Base-by-base conservation (phyloP, 148 eudicot genomes). In the Fagopyrum tataricum region DNA sequence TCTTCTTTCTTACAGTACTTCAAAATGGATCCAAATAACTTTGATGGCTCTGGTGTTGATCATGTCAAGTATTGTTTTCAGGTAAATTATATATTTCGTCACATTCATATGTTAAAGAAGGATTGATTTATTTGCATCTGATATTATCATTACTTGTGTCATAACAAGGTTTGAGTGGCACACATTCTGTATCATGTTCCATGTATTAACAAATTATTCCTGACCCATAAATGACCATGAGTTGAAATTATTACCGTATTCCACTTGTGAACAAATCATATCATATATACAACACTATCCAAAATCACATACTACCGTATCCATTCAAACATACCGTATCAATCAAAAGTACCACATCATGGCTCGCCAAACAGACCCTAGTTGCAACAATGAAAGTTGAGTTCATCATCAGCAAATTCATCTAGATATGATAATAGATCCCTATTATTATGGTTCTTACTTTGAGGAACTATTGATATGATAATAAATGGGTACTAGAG, bases 31-130 rank as follows among this genome's bases (percentile, higher is more conserved):
- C 84, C 87, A 49, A 85, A 70, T 67, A 92, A 87, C 44, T 96
- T 83, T 72, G 91, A 90, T 53, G 53, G 61, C 82, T 83, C 83
- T 78, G 91, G 93, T 66, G 96, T 92, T 49, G 95, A 87, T 56
- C 99, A 96, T 80, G 87, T 90, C 74, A 84, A 82, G n/a, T 96
- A 92, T 78, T 96, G 99, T 79, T 92, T 88, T 84, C 89, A 92
- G 97, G 99, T 96, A 74, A 39, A 71, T 49, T 39, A 48, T 56
- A 21, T 61, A 23, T 11, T 37, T 37, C 70, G n/a, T 17, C 21
- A 44, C 56, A 4, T 17, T 62, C 67, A 10, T 59, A 72, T n/a
- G 39, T 47, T 62, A 14, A 26, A 62, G 44, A 64, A 31, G 44
- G 69, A n/a, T 56, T 10, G 8, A 12, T 64, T 64, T 61, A 17